Conservation (phyloP, 805 yeast species). For the Saturnispora serradocipensis region DNA sequence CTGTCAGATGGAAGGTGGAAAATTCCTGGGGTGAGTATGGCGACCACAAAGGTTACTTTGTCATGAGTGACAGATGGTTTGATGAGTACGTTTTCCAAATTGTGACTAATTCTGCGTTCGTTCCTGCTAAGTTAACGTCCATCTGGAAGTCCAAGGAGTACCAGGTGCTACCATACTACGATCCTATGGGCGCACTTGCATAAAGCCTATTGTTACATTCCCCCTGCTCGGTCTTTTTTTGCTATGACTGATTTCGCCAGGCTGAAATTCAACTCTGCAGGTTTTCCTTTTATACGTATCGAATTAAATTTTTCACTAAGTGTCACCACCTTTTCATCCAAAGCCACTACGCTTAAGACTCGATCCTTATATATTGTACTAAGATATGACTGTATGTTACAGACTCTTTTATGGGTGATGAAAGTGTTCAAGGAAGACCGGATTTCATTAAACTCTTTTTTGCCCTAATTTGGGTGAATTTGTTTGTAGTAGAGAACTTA, state of each 20-base stretch:
- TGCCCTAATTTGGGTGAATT: background rate
- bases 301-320: background rate
- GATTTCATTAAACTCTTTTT: background rate
- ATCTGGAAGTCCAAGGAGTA: slow-evolving; percentile 42
- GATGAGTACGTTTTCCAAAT: slow-evolving; percentile 70
- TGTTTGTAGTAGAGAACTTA: background rate
- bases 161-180: slow-evolving; percentile 56
- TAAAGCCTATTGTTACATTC: background rate
- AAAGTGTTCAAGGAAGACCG: background rate
- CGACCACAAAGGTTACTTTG: slow-evolving; percentile 60
- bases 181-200: slow-evolving; percentile 74
- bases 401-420: background rate
- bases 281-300: background rate
- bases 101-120: slow-evolving; percentile 33
- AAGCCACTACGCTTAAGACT: background rate
- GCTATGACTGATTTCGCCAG: background rate
- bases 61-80: slow-evolving; percentile 68
- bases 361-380: background rate
- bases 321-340: background rate
- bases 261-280: background rate
- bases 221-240: background rate
- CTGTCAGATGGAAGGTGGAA: slow-evolving; percentile 66
- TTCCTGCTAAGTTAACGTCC: slow-evolving; percentile 29
- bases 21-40: slow-evolving; percentile 74
- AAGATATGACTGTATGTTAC: background rate